Percentiles rank a stretch among this genome's conserved stretches.
These are phyloP conservation scores for Pulveroboletus ravenelii DNA, from an alignment of 768 basidiomycete species.

Conservation along the genomic window DNA sequence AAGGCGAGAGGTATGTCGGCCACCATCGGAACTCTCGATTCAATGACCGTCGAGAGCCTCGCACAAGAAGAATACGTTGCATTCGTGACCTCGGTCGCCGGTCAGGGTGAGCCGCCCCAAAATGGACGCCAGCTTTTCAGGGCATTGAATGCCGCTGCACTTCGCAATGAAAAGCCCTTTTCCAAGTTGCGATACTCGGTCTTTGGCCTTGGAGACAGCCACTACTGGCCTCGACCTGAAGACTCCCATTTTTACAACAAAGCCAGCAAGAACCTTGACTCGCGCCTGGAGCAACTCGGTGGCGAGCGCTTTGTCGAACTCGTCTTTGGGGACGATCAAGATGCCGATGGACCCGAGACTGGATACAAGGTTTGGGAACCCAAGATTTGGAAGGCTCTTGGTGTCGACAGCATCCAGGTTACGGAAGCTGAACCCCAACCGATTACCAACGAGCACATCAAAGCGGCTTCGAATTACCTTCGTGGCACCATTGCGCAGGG, in stretches of 20 bases:
- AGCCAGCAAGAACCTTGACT: conserved; percentile 85
- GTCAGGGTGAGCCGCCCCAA: conserved; percentile 97
- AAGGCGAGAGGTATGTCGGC: conserved; percentile 80
- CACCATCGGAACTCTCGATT: conserved; percentile 75
- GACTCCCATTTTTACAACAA: conserved; percentile 99
- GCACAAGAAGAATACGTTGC: conserved; percentile 70
- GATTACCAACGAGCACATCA: conserved; percentile 99
- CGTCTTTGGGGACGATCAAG: conserved; percentile 95
- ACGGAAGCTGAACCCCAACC: conserved; percentile 91
- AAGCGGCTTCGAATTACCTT: conserved; percentile 89
- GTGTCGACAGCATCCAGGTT: conserved; percentile 85
- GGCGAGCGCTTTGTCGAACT: conserved; percentile 68
- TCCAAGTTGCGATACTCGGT: conserved; percentile 71
- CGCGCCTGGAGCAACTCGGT: conserved; percentile 72
- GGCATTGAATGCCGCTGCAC: conserved; percentile 61
- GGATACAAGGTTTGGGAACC: conserved; percentile 98
- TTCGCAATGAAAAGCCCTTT: conserved; percentile 49
- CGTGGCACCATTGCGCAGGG: conserved; percentile 96
- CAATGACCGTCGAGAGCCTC: conserved; percentile 69
- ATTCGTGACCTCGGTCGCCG: conserved; percentile 89
- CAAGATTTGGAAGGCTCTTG: conserved; percentile 86
- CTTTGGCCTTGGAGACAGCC: conserved; percentile 95
- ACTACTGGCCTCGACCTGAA: conserved; percentile 97
- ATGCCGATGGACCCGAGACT: conserved; percentile 92
- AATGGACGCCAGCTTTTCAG: conserved; percentile 91